Evolutionary conservation across 352 stramenopile species (phyloP), one percentile per base, ranked within the genome.

Genomic region (Phytophthora ohioensis): DNA sequence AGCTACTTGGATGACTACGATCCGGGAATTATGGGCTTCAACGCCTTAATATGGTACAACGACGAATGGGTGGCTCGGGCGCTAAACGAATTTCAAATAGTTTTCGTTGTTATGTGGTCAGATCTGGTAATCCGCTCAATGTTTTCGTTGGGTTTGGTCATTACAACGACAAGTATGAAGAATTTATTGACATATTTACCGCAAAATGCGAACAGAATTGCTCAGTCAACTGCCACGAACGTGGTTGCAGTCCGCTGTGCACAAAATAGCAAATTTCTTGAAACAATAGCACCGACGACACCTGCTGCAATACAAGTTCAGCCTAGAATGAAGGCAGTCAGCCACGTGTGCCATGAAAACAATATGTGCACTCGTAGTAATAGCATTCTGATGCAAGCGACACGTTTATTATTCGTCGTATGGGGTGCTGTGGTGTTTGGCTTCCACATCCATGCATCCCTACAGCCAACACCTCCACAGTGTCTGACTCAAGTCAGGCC

Each of bases 401-500:
- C 32, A 53, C 56, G 75, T 39, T 13, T 57, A 2, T 1, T 77
- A 13, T 67, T 76, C 21, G 54, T 34, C 10, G 36, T 31, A 2
- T 80, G 67, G 67, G 72, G 68, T 0, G 9, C 63, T 4, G 11
- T 60, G 7, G 48, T 80, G 32, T 58, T 80, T 35, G 68, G 39
- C 3, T 21, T 76, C 39, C 68, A 80, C 30, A 53, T 77, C n/a
- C 48, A 66, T 5, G 63, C 69, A 4, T 49, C 65, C 13, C 7
- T 41, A 0, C 49, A 73, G 10, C 64, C 67, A 31, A 56, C 41
- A 13, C 39, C 67, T 4, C n/a, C 57, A 1, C 52, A 80, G 21
- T 80, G 72, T 32, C 12, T 59, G 5, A 63, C 77, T 21, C 68
- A 77, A 39, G 74, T 80, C 5, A 56, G 69, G 15, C 75, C 75